phyloP scores from a whole-genome alignment of 1,284 basidiomycete genomes.

The Melampsora americana region DNA sequence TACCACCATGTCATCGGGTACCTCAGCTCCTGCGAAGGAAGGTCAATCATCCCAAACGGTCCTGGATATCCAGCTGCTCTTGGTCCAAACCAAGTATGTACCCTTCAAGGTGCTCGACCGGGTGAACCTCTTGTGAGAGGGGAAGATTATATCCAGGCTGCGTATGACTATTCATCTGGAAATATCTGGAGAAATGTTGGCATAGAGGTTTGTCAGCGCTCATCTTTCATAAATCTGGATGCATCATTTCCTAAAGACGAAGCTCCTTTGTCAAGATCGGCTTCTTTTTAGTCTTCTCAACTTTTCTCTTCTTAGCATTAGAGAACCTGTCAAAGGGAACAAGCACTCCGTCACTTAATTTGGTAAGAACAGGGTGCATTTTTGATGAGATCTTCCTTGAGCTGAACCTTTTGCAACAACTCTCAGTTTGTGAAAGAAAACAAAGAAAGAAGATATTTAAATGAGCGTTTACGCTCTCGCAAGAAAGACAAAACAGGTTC shows the following conservation, averaged over 20 bases:
- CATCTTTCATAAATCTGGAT: neutral
- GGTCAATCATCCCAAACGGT: slow-evolving; percentile 54
- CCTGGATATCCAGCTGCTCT: slow-evolving; percentile 54
- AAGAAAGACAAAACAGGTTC: slow-evolving; percentile 59
- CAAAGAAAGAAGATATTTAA: slow-evolving; percentile 66
- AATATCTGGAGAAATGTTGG: slow-evolving; percentile 59
- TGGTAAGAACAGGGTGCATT: neutral
- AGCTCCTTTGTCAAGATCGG: slow-evolving; percentile 47
- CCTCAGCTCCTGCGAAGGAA: slow-evolving; percentile 16
- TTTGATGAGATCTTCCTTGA: too few species aligned
- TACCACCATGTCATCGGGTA: neutral
- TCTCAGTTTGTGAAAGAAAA: slow-evolving; percentile 65
- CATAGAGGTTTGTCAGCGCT: slow-evolving; percentile 47
- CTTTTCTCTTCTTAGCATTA: slow-evolving; percentile 56
- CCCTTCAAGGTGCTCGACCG: slow-evolving; percentile 52
- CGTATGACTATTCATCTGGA: slow-evolving; percentile 54
- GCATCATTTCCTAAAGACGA: neutral
- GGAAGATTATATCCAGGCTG: slow-evolving; percentile 53
- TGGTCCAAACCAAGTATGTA: slow-evolving; percentile 56
- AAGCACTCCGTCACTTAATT: slow-evolving; percentile 6
- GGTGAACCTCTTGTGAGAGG: slow-evolving; percentile 54
- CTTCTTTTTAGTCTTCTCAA: slow-evolving; percentile 9
- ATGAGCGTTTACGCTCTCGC: slow-evolving; percentile 63
- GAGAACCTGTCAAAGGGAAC: slow-evolving; percentile 12
- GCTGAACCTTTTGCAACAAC: too few species aligned